These are phyloP conservation scores for Chlorella sp. DNA, from an alignment of 139 green algal genomes.

Conservation along the genomic window DNA sequence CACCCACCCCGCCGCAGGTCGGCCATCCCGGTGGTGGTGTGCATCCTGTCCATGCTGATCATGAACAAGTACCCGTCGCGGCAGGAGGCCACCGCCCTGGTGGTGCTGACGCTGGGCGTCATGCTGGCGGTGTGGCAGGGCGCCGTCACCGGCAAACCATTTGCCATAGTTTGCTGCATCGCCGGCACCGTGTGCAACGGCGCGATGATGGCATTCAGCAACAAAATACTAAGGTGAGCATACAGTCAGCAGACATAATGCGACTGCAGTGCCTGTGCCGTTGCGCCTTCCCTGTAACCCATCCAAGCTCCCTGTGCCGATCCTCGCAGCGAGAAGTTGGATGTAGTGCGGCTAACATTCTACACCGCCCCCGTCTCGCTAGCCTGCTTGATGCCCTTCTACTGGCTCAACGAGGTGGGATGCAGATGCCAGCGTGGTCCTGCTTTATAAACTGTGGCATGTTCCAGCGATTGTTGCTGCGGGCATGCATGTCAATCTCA, in stretches of 20 bases:
- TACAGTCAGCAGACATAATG: no score
- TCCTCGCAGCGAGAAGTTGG: constrained; percentile 57
- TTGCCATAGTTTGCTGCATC: constrained; percentile 59
- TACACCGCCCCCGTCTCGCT: constrained; percentile 78
- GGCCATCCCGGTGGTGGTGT: constrained; percentile 56
- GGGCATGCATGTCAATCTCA: no score
- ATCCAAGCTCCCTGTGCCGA: no score
- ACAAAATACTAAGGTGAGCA: constrained; percentile 45
- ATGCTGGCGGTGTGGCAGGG: constrained; percentile 70
- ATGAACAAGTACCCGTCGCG: constrained; percentile 54
- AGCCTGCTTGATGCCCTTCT: constrained; percentile 64
- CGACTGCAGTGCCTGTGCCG: no score
- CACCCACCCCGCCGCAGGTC: neutral
- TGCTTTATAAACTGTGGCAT: no score
- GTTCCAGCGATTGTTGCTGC: no score
- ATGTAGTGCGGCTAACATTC: constrained; percentile 80
- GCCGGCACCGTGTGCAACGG: constrained; percentile 61
- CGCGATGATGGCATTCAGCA: constrained; percentile 68
- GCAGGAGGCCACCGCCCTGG: constrained; percentile 48
- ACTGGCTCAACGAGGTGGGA: constrained; percentile 29
- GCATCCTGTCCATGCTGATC: constrained; percentile 59
- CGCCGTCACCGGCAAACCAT: constrained; percentile 39
- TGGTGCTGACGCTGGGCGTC: constrained; percentile 65
- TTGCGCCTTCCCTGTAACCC: no score
- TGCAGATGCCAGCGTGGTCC: neutral